Evolutionary conservation across 202 grass and related monocot species (phyloP).

Genomic region (Brachypodium distachyon): DNA sequence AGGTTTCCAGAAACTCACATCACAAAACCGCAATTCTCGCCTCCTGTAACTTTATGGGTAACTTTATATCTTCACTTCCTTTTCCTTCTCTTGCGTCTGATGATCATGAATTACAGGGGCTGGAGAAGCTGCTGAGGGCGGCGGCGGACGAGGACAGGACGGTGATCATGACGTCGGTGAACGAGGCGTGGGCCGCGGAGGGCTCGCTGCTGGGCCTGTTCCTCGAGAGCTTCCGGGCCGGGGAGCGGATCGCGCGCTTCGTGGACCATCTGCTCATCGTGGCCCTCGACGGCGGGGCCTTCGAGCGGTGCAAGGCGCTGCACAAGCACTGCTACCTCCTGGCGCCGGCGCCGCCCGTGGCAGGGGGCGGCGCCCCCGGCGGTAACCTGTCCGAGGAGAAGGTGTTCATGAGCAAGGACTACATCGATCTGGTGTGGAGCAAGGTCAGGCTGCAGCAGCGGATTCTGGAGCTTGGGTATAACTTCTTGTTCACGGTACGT

Average conservation of each 20-base stretch:
- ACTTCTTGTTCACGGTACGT: slow-evolving; percentile 86
- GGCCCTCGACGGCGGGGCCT: slow-evolving; percentile 52
- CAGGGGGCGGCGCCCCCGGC: background rate
- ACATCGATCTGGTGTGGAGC: slow-evolving; percentile 85
- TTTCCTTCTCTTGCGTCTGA: too few species aligned
- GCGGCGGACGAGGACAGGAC: slow-evolving; percentile 58
- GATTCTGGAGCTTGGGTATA: slow-evolving; percentile 85
- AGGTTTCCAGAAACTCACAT: background rate
- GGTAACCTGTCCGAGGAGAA: slow-evolving; percentile 57
- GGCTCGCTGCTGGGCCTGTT: slow-evolving; percentile 77
- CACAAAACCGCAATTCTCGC: background rate
- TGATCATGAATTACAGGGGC: background rate
- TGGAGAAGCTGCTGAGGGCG: slow-evolving; percentile 36
- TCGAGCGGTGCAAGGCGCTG: slow-evolving; percentile 40
- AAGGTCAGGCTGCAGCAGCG: slow-evolving; percentile 58
- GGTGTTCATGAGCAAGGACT: slow-evolving; percentile 72
- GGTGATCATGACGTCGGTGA: slow-evolving; percentile 85
- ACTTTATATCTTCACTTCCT: background rate
- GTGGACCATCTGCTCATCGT: slow-evolving; percentile 67
- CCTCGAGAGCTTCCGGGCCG: slow-evolving; percentile 59
- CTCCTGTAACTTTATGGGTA: too few species aligned
- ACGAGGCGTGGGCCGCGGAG: slow-evolving; percentile 58
- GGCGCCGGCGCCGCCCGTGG: too few species aligned
- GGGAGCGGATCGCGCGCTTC: slow-evolving; percentile 49
- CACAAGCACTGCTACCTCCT: slow-evolving; percentile 79